These are phyloP conservation scores for Mrakia hoshinonis DNA, from an alignment of 768 basidiomycete genomes.

Conservation along the genomic window DNA sequence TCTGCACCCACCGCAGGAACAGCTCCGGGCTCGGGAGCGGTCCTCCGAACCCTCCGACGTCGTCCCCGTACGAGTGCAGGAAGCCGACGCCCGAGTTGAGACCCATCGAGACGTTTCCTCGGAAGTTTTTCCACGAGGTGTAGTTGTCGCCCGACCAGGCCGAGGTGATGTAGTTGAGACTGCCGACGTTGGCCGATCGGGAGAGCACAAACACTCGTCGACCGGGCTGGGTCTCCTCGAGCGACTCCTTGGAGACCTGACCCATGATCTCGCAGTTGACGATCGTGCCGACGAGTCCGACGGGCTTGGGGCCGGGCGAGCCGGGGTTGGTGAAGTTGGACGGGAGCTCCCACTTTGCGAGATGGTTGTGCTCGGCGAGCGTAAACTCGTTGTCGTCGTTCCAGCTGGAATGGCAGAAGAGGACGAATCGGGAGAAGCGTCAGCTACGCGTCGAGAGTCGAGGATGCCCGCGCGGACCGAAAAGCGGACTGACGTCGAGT, in stretches of 20 bases:
- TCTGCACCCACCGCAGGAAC: constrained; percentile 40
- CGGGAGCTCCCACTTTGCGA: constrained; percentile 6
- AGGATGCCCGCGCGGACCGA: neutral
- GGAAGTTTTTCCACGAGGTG: constrained; percentile 37
- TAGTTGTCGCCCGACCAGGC: constrained; percentile 40
- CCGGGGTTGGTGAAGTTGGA: constrained; percentile 1
- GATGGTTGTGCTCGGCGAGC: neutral
- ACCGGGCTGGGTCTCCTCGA: constrained; percentile 32
- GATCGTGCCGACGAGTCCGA: constrained; percentile 22
- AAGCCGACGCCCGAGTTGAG: constrained; percentile 33
- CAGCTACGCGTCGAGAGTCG: neutral
- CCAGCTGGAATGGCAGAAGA: neutral
- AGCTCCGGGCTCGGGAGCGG: constrained; percentile 38
- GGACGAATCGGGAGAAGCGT: neutral
- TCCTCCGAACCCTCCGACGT: constrained; percentile 40
- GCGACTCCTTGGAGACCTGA: constrained; percentile 34
- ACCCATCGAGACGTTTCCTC: constrained; percentile 38
- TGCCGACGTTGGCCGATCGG: constrained; percentile 39
- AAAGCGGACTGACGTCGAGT: constrained; percentile 32
- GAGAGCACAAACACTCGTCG: constrained; percentile 38
- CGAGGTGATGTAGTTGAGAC: constrained; percentile 37
- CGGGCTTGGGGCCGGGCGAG: neutral
- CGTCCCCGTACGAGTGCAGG: constrained; percentile 34
- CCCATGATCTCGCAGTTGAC: constrained; percentile 33
- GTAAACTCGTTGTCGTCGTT: constrained; percentile 41